Conservation (phyloP, 768 basidiomycete genomes). For the Macrolepiota albuminosa region DNA sequence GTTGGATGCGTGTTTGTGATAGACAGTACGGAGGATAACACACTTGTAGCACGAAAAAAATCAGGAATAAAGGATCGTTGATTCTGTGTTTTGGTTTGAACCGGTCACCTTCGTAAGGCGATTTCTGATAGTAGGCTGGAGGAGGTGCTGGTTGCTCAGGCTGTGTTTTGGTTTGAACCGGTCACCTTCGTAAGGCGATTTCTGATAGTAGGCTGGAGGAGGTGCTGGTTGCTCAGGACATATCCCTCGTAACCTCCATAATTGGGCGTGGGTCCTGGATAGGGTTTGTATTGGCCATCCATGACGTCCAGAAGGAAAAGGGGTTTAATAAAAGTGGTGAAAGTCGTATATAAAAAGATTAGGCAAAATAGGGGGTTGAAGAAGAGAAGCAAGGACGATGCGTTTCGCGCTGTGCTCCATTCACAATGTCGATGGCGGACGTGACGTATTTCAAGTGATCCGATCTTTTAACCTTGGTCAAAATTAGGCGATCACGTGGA, state of each 20-base stretch:
- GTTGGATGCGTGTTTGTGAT: not conserved
- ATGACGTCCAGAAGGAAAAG: not conserved
- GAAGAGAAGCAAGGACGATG: not conserved
- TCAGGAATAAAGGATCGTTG: constrained; percentile 68
- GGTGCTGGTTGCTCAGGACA: constrained; percentile 16
- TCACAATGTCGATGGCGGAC: not conserved
- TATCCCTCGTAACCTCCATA: constrained; percentile 26
- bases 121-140: constrained; percentile 34
- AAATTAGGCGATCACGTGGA: no score
- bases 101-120: constrained; percentile 55
- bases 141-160: constrained; percentile 16
- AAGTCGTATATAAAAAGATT: not conserved
- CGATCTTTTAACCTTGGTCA: not conserved
- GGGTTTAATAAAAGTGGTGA: not conserved
- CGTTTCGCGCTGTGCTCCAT: not conserved
- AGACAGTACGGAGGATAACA: constrained; percentile 1
- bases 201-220: constrained; percentile 29
- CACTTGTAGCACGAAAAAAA: constrained; percentile 71
- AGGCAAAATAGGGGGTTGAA: not conserved
- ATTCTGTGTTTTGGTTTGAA: constrained; percentile 65
- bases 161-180: constrained; percentile 64
- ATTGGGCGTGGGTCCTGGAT: constrained; percentile 36
- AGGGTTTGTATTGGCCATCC: constrained; percentile 20
- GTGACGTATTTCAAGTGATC: constrained; percentile 1
- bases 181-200: constrained; percentile 55